These are phyloP conservation scores for Quercus engelmannii DNA, from an alignment of 306 rosid genomes.

Conservation along the genomic window DNA sequence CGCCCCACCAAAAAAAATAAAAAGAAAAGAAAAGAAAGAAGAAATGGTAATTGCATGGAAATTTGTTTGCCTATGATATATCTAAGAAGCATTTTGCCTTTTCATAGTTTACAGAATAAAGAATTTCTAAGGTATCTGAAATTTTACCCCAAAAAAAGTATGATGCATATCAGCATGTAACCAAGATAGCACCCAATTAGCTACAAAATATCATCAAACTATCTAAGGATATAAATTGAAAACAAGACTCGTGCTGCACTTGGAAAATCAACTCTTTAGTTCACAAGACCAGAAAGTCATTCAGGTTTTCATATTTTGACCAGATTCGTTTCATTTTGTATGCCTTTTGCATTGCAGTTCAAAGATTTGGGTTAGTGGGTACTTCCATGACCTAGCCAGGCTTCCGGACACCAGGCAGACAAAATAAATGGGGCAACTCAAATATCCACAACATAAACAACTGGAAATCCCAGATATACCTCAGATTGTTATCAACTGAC, in stretches of 20 bases:
- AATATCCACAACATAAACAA: background rate
- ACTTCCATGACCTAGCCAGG: background rate
- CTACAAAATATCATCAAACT: no score
- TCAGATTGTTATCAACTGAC: background rate
- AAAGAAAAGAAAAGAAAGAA: no score
- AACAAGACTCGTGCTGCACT: background rate
- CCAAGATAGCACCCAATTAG: no score
- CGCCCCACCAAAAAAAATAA: fast-evolving
- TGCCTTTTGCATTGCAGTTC: background rate
- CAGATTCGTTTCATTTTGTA: background rate
- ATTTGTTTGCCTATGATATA: no score
- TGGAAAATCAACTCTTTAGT: no score
- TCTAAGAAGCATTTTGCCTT: no score
- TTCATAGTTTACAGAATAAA: no score
- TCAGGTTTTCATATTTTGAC: background rate
- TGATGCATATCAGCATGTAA: no score
- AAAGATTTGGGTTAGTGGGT: background rate
- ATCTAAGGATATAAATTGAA: background rate
- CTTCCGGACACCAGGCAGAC: background rate
- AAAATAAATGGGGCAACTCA: background rate
- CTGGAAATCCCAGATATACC: background rate
- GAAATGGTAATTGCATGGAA: no score
- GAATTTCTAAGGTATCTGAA: background rate
- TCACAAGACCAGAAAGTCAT: no score
- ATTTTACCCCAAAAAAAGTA: background rate